Evolutionary conservation across 2,329 filamentous ascomycete species (phyloP), one percentile per base, ranked within the genome.

Genomic region (Neonectria hederae): DNA sequence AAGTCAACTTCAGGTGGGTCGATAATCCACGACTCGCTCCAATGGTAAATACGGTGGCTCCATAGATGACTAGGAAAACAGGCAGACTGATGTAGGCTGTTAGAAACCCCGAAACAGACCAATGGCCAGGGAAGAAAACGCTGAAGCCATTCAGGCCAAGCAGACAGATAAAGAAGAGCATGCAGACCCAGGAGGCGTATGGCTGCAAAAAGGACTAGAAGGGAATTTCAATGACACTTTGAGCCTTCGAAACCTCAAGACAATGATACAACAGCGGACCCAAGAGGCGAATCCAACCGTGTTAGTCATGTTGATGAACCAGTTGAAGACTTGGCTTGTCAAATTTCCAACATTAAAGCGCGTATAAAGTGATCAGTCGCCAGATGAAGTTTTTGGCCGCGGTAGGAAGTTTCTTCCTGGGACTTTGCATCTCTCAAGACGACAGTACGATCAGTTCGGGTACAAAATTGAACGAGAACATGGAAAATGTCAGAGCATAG

Each of bases 381-480:
- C 90, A 92, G 78, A 92, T 92, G 8, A 92, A 90, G 46, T 88
- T 87, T 63, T 91, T 91, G 76, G 87, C 92, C 0, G 91, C 90
- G 61, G 84, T 87, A 0, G 90, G 90, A 74, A 94, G 85, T n/a
- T 89, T 85, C 28, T 79, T 80, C 14, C 89, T 86, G 0, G 90
- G 89, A 68, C 90, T 89, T 68, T 89, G 83, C 2, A 89, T 84
- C 75, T 92, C 90, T 10, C 87, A 88, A 3, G 88, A 88, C 0
- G 89, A 90, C 58, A 84, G 84, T 7, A 81, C 79, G 19, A 90
- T 83, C 68, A 89, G 89, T 67, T 90, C 88, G 0, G 87, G 87
- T 2, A 84, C 84, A 61, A 89, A 84, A 2, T 86, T 87, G 75
- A 90, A 90, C 26, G 86, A 85, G 48, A 82, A 81, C 4, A 78